These are phyloP conservation scores for Calonectria henricotiae DNA, from an alignment of 2,329 filamentous ascomycete genomes.

Conservation along the genomic window DNA sequence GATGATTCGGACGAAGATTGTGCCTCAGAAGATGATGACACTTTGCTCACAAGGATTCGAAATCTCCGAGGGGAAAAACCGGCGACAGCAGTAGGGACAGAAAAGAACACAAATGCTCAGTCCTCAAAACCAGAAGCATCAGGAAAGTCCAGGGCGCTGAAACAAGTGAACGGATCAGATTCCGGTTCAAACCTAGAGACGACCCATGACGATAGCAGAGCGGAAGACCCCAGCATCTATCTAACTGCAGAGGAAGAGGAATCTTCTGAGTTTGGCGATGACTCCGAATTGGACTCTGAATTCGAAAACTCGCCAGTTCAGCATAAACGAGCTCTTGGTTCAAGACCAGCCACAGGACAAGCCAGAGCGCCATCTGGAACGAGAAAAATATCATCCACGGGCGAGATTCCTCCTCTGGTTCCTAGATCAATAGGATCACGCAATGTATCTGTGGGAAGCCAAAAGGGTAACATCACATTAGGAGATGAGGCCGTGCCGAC, in stretches of 20 bases:
- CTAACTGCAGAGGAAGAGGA: constrained; percentile 48
- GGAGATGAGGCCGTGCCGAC: constrained; percentile 24
- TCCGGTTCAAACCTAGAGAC: constrained; percentile 35
- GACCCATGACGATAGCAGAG: constrained; percentile 30
- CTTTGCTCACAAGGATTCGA: constrained; percentile 46
- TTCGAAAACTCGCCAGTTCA: constrained; percentile 39
- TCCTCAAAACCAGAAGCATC: constrained; percentile 1
- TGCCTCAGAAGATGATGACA: constrained; percentile 42
- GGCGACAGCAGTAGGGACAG: background rate
- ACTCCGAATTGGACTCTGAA: constrained; percentile 41
- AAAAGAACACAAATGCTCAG: constrained; percentile 3
- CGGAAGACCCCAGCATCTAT: constrained; percentile 49
- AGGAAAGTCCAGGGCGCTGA: constrained; percentile 35
- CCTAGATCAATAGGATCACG: constrained; percentile 7
- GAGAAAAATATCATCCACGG: constrained; percentile 14
- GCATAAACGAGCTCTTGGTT: constrained; percentile 16
- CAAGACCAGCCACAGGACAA: constrained; percentile 15
- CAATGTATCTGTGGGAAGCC: background rate
- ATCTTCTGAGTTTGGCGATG: constrained; percentile 39
- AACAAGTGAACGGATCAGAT: constrained; percentile 38
- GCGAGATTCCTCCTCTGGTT: constrained; percentile 31
- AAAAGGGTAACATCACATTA: background rate
- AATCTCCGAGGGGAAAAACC: constrained; percentile 39
- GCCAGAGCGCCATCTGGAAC: background rate
- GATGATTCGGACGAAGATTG: constrained; percentile 31